Evolutionary conservation across 116 monocot species (phyloP).

Genomic region (Dioscorea cayenensis): DNA sequence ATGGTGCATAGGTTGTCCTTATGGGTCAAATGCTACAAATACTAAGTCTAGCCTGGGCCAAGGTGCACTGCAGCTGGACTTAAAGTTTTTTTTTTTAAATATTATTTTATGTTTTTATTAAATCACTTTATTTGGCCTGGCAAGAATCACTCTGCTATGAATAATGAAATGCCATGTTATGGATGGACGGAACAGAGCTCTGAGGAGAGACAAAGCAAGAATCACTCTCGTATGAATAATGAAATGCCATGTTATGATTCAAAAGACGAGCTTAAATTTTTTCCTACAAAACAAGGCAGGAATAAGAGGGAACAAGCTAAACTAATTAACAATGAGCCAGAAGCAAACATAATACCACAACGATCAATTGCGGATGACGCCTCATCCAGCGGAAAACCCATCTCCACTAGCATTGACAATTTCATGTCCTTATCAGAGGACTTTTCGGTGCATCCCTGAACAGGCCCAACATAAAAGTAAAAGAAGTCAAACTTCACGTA

Average conservation of each 20-base stretch:
- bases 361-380: slow-evolving; percentile 41
- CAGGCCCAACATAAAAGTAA: background rate
- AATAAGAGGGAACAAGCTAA: no score
- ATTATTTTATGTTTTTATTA: no score
- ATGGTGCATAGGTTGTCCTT: no score
- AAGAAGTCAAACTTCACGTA: background rate
- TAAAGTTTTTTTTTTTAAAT: no score
- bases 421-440: slow-evolving; percentile 24
- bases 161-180: no score
- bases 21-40: no score
- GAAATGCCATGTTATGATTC: no score
- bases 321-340: background rate
- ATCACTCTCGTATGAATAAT: no score
- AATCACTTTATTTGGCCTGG: background rate
- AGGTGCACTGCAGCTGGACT: no score
- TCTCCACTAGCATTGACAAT: slow-evolving; percentile 33
- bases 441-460: background rate
- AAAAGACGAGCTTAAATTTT: background rate
- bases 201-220: background rate
- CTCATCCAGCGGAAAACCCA: slow-evolving; percentile 35
- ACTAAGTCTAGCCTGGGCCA: no score
- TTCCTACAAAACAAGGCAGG: background rate
- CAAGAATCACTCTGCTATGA: no score
- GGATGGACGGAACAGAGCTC: no score
- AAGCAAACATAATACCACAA: slow-evolving; percentile 35